These are phyloP conservation scores for Sophora flavescens DNA, from an alignment of 306 rosid species.

Conservation along the genomic window DNA sequence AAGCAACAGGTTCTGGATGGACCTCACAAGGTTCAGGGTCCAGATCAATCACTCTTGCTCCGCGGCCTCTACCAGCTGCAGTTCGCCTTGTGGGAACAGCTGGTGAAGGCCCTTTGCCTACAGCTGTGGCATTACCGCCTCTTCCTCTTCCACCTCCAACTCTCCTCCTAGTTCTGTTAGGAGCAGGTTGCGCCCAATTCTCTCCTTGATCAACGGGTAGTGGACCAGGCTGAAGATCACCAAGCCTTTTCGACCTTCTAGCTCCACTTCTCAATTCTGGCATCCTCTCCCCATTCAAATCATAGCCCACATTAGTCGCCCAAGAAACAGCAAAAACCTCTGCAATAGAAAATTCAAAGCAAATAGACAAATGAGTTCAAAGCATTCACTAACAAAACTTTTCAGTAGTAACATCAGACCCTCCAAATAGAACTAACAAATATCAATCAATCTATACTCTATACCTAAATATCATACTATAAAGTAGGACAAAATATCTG, in stretches of 20 bases:
- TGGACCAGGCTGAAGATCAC: constrained; percentile 85
- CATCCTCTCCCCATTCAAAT: constrained; percentile 99
- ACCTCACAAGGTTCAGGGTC: constrained; percentile 82
- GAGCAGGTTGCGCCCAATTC: constrained; percentile 72
- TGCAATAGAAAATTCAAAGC: constrained; percentile 49
- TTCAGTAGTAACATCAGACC: constrained; percentile 35
- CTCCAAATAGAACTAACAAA: constrained; percentile 21
- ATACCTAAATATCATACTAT: not conserved
- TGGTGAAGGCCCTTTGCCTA: constrained; percentile 81
- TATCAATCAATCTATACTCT: constrained; percentile 15
- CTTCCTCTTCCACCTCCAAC: constrained; percentile 89
- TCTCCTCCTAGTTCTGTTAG: constrained; percentile 77
- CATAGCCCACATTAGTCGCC: constrained; percentile 65
- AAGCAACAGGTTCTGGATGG: constrained; percentile 70
- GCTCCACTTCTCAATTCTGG: constrained; percentile 99
- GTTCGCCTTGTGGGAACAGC: constrained; percentile 85
- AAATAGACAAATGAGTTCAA: constrained; percentile 24
- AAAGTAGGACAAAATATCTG: constrained; percentile 25
- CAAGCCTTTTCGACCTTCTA: constrained; percentile 93
- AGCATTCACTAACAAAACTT: constrained; percentile 30
- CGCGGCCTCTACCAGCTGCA: constrained; percentile 96
- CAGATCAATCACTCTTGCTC: constrained; percentile 77
- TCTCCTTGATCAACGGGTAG: constrained; percentile 78
- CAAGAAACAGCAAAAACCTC: constrained; percentile 44
- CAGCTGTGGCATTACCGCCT: constrained; percentile 79